Base-by-base conservation (phyloP, 225 moss, liverwort and hornwort genomes). In the Antitrichia curtipendula region DNA sequence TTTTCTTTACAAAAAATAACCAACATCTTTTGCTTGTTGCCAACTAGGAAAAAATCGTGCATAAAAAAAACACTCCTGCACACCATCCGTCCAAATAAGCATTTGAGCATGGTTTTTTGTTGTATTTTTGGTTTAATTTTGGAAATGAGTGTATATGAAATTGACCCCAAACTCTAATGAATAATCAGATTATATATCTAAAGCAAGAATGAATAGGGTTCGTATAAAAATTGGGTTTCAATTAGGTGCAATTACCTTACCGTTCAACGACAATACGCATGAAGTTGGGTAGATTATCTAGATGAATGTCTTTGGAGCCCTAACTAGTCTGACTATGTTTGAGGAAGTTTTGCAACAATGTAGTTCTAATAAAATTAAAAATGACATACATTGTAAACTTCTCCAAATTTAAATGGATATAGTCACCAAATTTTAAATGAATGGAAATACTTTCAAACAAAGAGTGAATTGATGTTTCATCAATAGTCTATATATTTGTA, bases 221-320 rank as follows among this genome's bases (percentile, higher is more conserved):
- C 36, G 14, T 53, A 8, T 6, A 5, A 6, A 52, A 22, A 8
- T 50, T 34, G 8, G 13, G 0, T 50, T 32, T 36, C 4, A 22
- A 36, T 23, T 52, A 23, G 5, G 21, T 36, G 22, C 5, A 36
- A 36, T 36, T 53, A 75, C 1, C 9, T 75, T 23, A 36, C 3
- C 0, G 3, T 54, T 54, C 9, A 23, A 24, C 0, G 0, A 76
- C 5, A 15, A 54, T 15, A n/a, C 0, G 0, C 0, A 76, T 0
- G 4, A 54, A 54, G 10, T 24, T 76, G 16, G 4, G 0, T 76
- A 76, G 15, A 54, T 76, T n/a, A 24, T 24, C 0, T 24, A 9
- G 1, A 54, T 54, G n/a, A 22, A 11, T n/a, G 1, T 6, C 54
- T n/a, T 24, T 54, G 1, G 6, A 76, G 3, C 2, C 16, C 6